Base-by-base conservation (phyloP, 2,329 filamentous ascomycete genomes). In the Ophiosphaerella narmari region DNA sequence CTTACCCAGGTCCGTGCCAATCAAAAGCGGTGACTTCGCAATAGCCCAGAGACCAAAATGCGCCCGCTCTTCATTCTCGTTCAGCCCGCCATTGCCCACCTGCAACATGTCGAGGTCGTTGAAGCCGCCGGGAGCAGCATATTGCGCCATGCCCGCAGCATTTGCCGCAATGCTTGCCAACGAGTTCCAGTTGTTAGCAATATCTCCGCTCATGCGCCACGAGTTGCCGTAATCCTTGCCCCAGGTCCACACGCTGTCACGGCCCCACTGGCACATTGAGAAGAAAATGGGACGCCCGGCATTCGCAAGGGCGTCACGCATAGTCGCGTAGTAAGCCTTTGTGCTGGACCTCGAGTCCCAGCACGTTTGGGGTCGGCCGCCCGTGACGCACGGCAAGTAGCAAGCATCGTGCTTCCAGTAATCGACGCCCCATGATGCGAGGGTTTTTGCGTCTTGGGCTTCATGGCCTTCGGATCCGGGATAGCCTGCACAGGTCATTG, bases 401-500 rank as follows among this genome's bases (percentile, higher is more conserved):
- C 71, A 74, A 48, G 65, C 70, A 53, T 73, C 70, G 21, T 74
- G 73, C 39, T 73, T 74, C 31, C 70, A 53, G 51, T 67, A 71
- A 36, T 73, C 70, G 31, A 73, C 59, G 6, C 67, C 71, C 71
- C 71, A 73, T 13, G 50, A 55, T 5, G 65, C 63, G 29, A 62
- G 63, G 21, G 57, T 61, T 14, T 66, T 55, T 13, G 63, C 65
- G 52, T 68, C 63, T 13, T 66, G 52, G n/a, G 51, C 43, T 21
- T 67, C 65, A 32, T 62, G 58, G n/a, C 63, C 63, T 5, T 66
- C 52, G 3, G 65, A 68, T 4, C 63, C 65, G n/a, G 57, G 57
- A 54, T 60, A 69, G 39, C 58, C 60, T 82, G 52, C 83, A 59
- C 83, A 86, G 2, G 81, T 84, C 50, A 61, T 55, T 9, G 63